Conservation (phyloP, 108 stramenopile species). For the Fistulifera pelliculosa region DNA sequence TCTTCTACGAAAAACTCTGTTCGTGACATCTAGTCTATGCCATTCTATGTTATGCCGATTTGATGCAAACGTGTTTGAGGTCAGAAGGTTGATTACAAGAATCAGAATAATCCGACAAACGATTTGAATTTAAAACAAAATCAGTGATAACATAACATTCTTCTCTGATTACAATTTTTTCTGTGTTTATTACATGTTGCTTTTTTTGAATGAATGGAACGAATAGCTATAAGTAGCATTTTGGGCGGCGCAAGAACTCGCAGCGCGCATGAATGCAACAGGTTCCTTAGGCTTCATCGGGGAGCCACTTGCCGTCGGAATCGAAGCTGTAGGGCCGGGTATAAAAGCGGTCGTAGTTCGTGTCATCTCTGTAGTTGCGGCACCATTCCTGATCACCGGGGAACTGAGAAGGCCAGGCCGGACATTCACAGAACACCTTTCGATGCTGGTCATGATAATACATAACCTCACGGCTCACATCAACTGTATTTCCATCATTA, state of each 20-base stretch:
- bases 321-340: constrained; percentile 17
- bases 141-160: too few relatives aligned
- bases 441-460: constrained; percentile 22
- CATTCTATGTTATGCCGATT: too few relatives aligned
- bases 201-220: too few relatives aligned
- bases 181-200: too few relatives aligned
- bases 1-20: too few relatives aligned
- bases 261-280: neutral
- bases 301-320: neutral
- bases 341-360: constrained; percentile 18
- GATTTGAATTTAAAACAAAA: too few relatives aligned
- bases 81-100: too few relatives aligned
- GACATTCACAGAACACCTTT: constrained; percentile 50
- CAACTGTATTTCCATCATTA: constrained; percentile 20
- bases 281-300: neutral
- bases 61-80: too few relatives aligned
- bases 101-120: too few relatives aligned
- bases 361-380: constrained; percentile 14
- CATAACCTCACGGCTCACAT: constrained; percentile 35
- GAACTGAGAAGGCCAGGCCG: constrained; percentile 48
- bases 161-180: too few relatives aligned
- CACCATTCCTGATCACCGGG: constrained; percentile 37
- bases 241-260: neutral
- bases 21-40: too few relatives aligned
- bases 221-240: constrained; percentile 1